A percentile compares a stretch with the other conserved stretches of the same genome.
Conservation (phyloP, 2,329 filamentous ascomycete species). For the Aspergillus melleus region DNA sequence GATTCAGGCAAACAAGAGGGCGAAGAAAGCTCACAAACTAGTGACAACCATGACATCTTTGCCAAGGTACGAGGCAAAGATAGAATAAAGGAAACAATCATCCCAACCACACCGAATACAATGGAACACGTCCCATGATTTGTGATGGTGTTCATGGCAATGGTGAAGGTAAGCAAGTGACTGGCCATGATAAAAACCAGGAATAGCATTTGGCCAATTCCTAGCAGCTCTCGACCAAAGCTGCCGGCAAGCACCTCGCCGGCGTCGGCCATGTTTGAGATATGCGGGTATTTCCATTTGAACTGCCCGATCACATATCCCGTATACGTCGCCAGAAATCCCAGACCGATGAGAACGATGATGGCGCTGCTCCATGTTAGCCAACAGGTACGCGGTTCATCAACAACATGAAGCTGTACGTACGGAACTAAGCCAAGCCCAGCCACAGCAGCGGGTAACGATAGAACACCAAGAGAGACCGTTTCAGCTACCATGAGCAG, state of each 20-base stretch:
- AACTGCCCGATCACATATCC: slow-evolving; percentile 63
- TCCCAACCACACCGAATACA: slow-evolving; percentile 61
- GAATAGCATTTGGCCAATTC: slow-evolving; percentile 62
- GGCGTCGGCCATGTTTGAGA: slow-evolving; percentile 68
- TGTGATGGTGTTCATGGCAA: slow-evolving; percentile 67
- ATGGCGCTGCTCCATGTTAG: slow-evolving; percentile 41
- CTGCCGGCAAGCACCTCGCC: slow-evolving; percentile 62
- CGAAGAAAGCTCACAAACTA: slow-evolving; percentile 48
- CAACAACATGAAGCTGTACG: slow-evolving; percentile 12
- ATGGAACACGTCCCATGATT: slow-evolving; percentile 64
- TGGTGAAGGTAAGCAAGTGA: slow-evolving; percentile 69
- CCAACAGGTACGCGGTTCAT: not conserved
- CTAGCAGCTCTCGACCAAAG: slow-evolving; percentile 63
- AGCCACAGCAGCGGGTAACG: slow-evolving; percentile 55
- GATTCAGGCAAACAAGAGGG: no score
- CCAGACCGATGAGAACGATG: slow-evolving; percentile 55
- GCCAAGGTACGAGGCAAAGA: slow-evolving; percentile 64
- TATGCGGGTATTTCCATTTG: slow-evolving; percentile 56
- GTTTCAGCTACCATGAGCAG: slow-evolving; percentile 61
- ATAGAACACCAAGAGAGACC: slow-evolving; percentile 58
- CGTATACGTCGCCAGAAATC: slow-evolving; percentile 59
- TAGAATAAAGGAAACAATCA: slow-evolving; percentile 59
- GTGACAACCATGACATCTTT: slow-evolving; percentile 62
- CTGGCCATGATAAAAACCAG: slow-evolving; percentile 69
- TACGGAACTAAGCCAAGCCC: slow-evolving; percentile 55